Base-by-base conservation (phyloP, 768 basidiomycete genomes). In the Pholiota molesta region DNA sequence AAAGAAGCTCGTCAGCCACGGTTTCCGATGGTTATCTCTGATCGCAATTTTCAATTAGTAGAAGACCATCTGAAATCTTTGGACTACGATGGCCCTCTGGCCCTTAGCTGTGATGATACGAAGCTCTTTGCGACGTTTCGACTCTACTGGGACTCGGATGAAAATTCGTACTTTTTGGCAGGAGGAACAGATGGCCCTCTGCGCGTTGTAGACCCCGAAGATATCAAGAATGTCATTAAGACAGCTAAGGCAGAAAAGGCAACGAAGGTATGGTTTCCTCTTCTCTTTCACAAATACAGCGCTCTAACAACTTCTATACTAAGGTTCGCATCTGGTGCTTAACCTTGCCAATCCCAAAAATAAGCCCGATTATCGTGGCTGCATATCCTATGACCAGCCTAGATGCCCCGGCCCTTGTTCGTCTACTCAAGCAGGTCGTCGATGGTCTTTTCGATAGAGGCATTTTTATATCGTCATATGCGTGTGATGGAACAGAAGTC, bases 311-410 rank as follows among this genome's bases (percentile, higher is more conserved):
- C n/a, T n/a, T 52, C 1, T 16, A 49, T 21, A 68, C 70, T 31
- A 79, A n/a, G 75, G 19, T 80, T 21, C 72, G 73, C 1, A 55
- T 80, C 4, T 80, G 73, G 73, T 63, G 54, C 31, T 37, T 78
- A 7, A 65, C 65, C 17, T 64, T 79, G 13, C 77, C 74, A 16
- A 33, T 73, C 16, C 72, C 77, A 0, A 72, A 73, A 21, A 64
- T 78, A 1, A 62, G 74, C 0, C 73, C 79, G 0, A 69, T 79
- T 21, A 68, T 81, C 17, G 60, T 79, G 4, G 74, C 76, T 9
- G 75, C 74, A 0, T 44, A n/a, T 2, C 62, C 78, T 2, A 76
- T 78, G n/a, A n/a, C n/a, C n/a, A n/a, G n/a, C n/a, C 40, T 71
- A 6, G 61, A 57, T 2, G 74, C 74, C 0, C 10, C 52, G 2